A percentile compares a stretch with the other conserved stretches of the same genome.
These are phyloP conservation scores for Podaxis pistillaris DNA, from an alignment of 768 basidiomycete species.

Conservation along the genomic window DNA sequence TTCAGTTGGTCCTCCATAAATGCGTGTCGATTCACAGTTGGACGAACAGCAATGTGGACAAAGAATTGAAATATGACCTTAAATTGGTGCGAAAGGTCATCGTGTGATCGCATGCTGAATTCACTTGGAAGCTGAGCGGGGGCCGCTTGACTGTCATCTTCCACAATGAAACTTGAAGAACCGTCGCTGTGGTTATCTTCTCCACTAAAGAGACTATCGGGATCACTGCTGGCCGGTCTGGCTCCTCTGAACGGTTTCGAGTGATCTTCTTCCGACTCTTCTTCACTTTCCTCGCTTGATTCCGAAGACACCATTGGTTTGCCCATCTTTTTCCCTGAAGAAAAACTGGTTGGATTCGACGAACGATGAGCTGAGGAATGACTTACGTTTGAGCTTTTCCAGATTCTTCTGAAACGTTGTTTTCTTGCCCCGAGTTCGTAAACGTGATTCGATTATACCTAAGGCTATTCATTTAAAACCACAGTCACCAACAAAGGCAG, in stretches of 20 bases:
- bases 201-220: slow-evolving; percentile 35
- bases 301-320: slow-evolving; percentile 14
- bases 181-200: slow-evolving; percentile 37
- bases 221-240: slow-evolving; percentile 34
- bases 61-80: slow-evolving; percentile 88
- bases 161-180: slow-evolving; percentile 55
- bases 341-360: slow-evolving; percentile 9
- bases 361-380: neutral
- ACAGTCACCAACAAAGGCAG: neutral
- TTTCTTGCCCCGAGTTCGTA: slow-evolving; percentile 60
- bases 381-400: slow-evolving; percentile 64
- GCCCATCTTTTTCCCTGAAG: slow-evolving; percentile 20
- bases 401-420: slow-evolving; percentile 62
- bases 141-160: slow-evolving; percentile 51
- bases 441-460: slow-evolving; percentile 65
- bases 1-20: slow-evolving; percentile 55
- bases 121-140: slow-evolving; percentile 59
- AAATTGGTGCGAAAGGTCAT: slow-evolving; percentile 77
- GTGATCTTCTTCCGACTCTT: slow-evolving; percentile 35
- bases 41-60: slow-evolving; percentile 73
- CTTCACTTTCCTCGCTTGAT: slow-evolving; percentile 31
- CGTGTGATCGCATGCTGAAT: slow-evolving; percentile 79
- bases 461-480: neutral
- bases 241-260: slow-evolving; percentile 45
- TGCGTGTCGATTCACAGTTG: slow-evolving; percentile 44